phyloP scores from a whole-genome alignment of 1,284 basidiomycete genomes.

The Exsudoporus floridanus region DNA sequence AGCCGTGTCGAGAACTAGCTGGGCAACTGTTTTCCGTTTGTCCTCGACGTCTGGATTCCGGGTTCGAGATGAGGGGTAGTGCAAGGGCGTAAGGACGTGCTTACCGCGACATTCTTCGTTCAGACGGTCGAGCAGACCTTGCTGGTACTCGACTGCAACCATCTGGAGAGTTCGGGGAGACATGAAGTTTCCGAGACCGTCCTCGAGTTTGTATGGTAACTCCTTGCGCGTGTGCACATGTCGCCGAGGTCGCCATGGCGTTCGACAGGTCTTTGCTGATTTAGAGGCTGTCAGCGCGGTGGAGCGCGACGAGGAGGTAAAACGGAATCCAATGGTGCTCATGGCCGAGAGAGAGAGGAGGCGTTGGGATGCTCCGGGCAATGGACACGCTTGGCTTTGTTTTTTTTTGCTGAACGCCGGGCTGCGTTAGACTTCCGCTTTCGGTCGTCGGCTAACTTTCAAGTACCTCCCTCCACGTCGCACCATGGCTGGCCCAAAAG shows the following conservation, averaged over 20 bases:
- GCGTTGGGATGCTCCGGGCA: not conserved
- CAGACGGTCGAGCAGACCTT: constrained; percentile 72
- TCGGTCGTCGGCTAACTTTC: constrained; percentile 1
- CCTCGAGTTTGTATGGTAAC: constrained; percentile 64
- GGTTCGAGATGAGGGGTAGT: constrained; percentile 3
- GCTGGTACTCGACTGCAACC: constrained; percentile 78
- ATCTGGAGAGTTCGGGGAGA: constrained; percentile 64
- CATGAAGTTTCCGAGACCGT: constrained; percentile 74
- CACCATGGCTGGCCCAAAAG: constrained; percentile 38
- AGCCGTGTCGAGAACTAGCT: constrained; percentile 77
- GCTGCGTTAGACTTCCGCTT: constrained; percentile 14
- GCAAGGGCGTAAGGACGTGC: constrained; percentile 26
- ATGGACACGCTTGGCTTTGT: not conserved
- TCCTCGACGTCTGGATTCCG: constrained; percentile 52
- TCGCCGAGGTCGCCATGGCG: constrained; percentile 32
- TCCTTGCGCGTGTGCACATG: constrained; percentile 54
- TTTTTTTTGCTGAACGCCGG: constrained; percentile 16
- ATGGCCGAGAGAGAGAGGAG: constrained; percentile 16
- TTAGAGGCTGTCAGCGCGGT: constrained; percentile 16
- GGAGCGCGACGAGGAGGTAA: constrained; percentile 26
- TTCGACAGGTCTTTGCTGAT: constrained; percentile 7
- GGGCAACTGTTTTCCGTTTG: constrained; percentile 61
- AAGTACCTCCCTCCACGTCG: constrained; percentile 26
- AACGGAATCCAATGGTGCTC: constrained; percentile 27
- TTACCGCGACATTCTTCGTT: constrained; percentile 73